Conservation (phyloP, 768 basidiomycete species). For the Tulasnella sp. region DNA sequence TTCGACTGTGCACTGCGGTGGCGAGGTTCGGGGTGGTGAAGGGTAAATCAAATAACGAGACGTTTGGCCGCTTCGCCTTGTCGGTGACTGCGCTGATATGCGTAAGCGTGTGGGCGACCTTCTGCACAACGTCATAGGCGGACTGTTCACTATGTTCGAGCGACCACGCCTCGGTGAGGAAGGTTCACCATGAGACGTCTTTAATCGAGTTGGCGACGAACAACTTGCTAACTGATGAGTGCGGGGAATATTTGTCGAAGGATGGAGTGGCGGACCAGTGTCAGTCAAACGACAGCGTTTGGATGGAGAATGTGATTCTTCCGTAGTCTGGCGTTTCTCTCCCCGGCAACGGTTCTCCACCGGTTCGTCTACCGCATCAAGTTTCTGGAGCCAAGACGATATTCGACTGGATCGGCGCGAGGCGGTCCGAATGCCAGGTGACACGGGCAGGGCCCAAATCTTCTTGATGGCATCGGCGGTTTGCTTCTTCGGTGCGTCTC, state of each 20-base stretch:
- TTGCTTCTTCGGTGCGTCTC: conserved; percentile 41
- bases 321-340: background rate
- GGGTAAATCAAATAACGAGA: too few relatives aligned
- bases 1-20: too few relatives aligned
- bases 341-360: background rate
- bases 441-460: conserved; percentile 34
- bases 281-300: background rate
- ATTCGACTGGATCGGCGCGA: conserved; percentile 26
- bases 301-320: background rate
- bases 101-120: too few relatives aligned
- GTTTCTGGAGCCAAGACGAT: background rate
- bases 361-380: background rate
- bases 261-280: background rate
- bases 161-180: too few relatives aligned
- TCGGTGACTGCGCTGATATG: too few relatives aligned
- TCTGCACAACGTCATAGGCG: too few relatives aligned
- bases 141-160: too few relatives aligned
- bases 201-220: too few relatives aligned
- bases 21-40: too few relatives aligned
- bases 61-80: too few relatives aligned
- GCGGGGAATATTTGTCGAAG: background rate
- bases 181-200: too few relatives aligned
- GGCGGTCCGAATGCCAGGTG: conserved; percentile 32
- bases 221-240: too few relatives aligned
- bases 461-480: conserved; percentile 37